These are phyloP conservation scores for Carex scoparia DNA, from an alignment of 176 grass and related monocot genomes.

Conservation along the genomic window DNA sequence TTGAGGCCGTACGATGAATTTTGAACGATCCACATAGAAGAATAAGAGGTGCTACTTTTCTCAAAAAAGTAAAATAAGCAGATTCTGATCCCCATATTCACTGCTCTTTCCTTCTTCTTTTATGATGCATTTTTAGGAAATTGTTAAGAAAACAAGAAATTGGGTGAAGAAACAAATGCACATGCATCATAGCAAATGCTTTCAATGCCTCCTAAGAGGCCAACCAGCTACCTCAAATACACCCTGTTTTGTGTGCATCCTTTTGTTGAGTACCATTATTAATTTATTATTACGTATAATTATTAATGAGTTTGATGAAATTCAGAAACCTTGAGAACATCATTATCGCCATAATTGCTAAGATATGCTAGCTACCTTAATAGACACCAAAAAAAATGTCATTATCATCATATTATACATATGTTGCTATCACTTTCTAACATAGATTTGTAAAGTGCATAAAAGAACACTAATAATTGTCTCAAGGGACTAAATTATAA, in stretches of 20 bases:
- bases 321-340: conserved; percentile 3
- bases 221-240: not conserved
- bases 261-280: not conserved
- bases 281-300: not conserved
- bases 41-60: too few species aligned
- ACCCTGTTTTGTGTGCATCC: not conserved
- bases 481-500: not conserved
- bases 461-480: not conserved
- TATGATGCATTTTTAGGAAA: not conserved
- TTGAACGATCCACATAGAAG: too few species aligned
- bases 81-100: not conserved
- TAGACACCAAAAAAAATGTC: not conserved
- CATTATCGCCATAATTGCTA: conserved; percentile 15
- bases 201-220: not conserved
- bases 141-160: not conserved
- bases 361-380: not conserved
- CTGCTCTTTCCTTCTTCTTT: not conserved
- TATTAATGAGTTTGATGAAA: not conserved
- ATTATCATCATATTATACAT: not conserved
- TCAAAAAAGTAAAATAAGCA: too few species aligned
- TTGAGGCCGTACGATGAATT: too few species aligned
- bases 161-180: not conserved
- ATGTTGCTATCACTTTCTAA: conserved; percentile 3
- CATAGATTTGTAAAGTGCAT: not conserved
- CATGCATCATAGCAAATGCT: not conserved